These are phyloP conservation scores for Pleurotus citrinopileatus DNA, from an alignment of 768 basidiomycete genomes.

Conservation along the genomic window DNA sequence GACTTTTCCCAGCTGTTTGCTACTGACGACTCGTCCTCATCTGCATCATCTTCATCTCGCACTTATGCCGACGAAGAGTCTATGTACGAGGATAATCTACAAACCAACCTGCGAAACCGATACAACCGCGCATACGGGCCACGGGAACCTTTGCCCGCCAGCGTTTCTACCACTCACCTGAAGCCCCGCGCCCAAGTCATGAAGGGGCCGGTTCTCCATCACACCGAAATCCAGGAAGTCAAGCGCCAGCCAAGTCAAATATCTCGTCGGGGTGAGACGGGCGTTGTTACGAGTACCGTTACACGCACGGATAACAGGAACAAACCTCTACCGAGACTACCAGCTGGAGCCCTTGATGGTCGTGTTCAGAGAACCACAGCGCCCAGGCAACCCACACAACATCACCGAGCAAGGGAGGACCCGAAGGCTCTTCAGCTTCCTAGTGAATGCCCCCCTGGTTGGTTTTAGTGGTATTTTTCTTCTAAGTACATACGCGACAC, in stretches of 20 bases:
- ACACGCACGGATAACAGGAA: neutral
- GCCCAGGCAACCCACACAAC: neutral
- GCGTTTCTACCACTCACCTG: neutral
- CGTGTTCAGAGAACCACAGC: neutral
- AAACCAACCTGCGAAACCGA: neutral
- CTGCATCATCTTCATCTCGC: neutral
- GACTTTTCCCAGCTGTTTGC: neutral
- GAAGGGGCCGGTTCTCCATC: neutral
- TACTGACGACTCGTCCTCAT: neutral
- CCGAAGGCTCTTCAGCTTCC: neutral
- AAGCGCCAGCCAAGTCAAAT: neutral
- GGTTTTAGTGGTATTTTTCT: neutral
- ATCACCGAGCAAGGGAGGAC: neutral
- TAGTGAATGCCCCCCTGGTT: neutral
- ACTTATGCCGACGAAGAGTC: neutral
- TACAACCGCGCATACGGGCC: neutral
- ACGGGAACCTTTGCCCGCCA: neutral
- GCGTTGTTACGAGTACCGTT: neutral
- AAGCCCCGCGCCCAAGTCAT: neutral
- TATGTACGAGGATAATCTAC: neutral
- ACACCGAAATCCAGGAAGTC: neutral
- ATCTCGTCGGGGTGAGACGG: neutral
- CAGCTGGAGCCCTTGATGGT: neutral
- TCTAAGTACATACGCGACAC: too few species aligned
- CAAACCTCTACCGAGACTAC: conserved; percentile 2